A percentile compares a stretch with the other conserved stretches of the same genome.
These are phyloP conservation scores for Vigna mungo DNA, from an alignment of 306 rosid genomes.

Conservation along the genomic window DNA sequence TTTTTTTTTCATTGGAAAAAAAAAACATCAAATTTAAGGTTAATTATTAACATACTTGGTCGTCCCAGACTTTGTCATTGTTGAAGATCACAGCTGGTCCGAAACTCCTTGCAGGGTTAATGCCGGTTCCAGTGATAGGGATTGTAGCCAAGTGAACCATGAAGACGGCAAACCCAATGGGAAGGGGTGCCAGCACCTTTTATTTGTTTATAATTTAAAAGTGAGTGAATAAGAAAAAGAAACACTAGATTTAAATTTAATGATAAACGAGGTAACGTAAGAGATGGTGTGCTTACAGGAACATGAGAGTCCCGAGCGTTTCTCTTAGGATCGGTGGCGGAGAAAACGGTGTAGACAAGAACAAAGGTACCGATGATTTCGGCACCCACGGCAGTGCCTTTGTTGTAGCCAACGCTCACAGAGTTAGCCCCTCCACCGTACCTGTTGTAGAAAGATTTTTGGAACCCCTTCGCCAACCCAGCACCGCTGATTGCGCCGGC, in stretches of 20 bases:
- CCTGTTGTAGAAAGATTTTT: conserved; percentile 56
- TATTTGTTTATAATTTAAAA: not conserved
- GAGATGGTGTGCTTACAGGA: conserved; percentile 63
- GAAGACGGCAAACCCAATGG: conserved; percentile 96
- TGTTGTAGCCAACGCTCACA: conserved; percentile 58
- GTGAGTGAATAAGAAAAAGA: no score
- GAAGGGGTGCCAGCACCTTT: conserved; percentile 96
- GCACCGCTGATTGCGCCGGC: conserved; percentile 80
- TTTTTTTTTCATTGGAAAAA: not conserved
- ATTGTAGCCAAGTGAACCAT: conserved; percentile 97
- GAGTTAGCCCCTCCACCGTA: conserved; percentile 74
- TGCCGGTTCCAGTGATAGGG: conserved; percentile 93
- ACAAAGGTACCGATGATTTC: conserved; percentile 97
- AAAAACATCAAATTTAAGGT: not conserved
- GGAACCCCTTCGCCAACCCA: conserved; percentile 86
- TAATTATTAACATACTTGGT: conserved; percentile 53
- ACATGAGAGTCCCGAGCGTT: conserved; percentile 94
- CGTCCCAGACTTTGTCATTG: conserved; percentile 78
- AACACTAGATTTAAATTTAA: not conserved
- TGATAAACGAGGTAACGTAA: not conserved
- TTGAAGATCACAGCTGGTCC: conserved; percentile 95
- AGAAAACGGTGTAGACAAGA: conserved; percentile 95
- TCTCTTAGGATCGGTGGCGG: conserved; percentile 96
- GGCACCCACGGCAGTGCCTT: conserved; percentile 86
- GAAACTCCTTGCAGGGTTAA: conserved; percentile 94